Evolutionary conservation across 441 rosid species (phyloP).

Genomic region (Francoa sonchifolia): DNA sequence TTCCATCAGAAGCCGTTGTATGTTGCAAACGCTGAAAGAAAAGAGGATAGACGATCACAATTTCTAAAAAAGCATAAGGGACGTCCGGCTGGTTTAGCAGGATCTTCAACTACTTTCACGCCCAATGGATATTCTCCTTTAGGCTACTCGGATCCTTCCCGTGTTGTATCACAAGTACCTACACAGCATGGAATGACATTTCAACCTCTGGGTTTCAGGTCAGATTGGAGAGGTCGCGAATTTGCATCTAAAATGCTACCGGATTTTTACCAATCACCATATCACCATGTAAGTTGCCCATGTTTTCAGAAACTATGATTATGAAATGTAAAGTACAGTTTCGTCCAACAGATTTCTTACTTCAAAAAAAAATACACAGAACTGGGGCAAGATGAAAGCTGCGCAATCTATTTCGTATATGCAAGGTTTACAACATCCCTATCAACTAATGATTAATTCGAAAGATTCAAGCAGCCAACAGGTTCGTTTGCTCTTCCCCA

Average conservation of each 20-base stretch:
- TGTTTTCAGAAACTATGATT: neutral
- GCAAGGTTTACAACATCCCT: conserved; percentile 25
- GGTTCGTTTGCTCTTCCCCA: conserved; percentile 16
- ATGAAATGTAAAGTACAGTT: too few relatives aligned
- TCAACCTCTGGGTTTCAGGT: conserved; percentile 44
- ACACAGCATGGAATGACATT: conserved; percentile 37
- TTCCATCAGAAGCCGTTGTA: conserved; percentile 40
- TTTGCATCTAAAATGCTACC: conserved; percentile 40
- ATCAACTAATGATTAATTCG: conserved; percentile 17
- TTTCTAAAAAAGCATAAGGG: conserved; percentile 28
- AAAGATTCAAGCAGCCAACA: conserved; percentile 31
- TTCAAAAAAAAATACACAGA: conserved; percentile 32
- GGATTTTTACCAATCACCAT: conserved; percentile 31
- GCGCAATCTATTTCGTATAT: conserved; percentile 18
- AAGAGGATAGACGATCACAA: conserved; percentile 37
- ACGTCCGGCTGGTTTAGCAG: conserved; percentile 22
- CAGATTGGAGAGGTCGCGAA: conserved; percentile 45
- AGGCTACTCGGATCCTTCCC: conserved; percentile 41
- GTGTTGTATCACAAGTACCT: conserved; percentile 36
- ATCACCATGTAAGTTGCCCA: conserved; percentile 31
- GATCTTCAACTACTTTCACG: conserved; percentile 28
- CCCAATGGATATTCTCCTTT: conserved; percentile 48
- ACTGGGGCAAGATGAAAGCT: conserved; percentile 36
- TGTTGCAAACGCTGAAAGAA: conserved; percentile 42
- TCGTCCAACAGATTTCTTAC: conserved; percentile 27